Conservation (phyloP, 164 flowering plant species). For the Buxus sempervirens region DNA sequence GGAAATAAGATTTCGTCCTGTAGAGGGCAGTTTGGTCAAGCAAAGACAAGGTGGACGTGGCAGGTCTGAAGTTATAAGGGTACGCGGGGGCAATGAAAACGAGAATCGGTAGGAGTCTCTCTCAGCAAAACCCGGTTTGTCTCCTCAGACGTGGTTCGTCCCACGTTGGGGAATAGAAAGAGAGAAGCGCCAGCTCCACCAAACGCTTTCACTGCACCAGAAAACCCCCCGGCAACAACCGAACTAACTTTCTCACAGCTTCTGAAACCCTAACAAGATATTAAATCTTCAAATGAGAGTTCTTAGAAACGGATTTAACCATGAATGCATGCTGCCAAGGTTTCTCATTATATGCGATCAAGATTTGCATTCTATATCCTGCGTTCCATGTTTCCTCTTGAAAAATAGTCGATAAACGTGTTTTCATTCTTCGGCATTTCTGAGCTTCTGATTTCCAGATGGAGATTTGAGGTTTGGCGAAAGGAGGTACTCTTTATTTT, state of each 20-base stretch:
- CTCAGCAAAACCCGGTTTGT: conserved; percentile 44
- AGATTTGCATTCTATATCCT: background rate
- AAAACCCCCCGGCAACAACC: conserved; percentile 13
- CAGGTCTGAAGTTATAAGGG: background rate
- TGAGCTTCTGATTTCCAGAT: background rate
- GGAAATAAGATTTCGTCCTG: too few relatives aligned
- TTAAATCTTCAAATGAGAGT: background rate
- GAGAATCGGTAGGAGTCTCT: conserved; percentile 19
- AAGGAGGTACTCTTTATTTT: background rate
- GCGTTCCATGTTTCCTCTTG: conserved; percentile 1
- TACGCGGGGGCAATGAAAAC: background rate
- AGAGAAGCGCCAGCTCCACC: conserved; percentile 4
- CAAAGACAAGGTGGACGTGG: background rate
- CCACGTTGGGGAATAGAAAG: conserved; percentile 50
- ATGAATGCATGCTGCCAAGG: background rate
- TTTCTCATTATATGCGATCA: background rate
- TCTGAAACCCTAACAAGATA: background rate
- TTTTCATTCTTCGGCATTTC: background rate
- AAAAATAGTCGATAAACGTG: background rate
- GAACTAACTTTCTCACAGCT: conserved; percentile 11
- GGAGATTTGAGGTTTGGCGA: background rate
- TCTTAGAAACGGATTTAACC: conserved; percentile 3
- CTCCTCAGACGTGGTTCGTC: conserved; percentile 62
- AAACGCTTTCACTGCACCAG: conserved; percentile 12
- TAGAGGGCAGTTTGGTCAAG: conserved; percentile 3